Percentiles rank a stretch among this genome's conserved stretches.
Evolutionary conservation across 306 rosid genomes (phyloP).

Genomic region (Pueraria montana): DNA sequence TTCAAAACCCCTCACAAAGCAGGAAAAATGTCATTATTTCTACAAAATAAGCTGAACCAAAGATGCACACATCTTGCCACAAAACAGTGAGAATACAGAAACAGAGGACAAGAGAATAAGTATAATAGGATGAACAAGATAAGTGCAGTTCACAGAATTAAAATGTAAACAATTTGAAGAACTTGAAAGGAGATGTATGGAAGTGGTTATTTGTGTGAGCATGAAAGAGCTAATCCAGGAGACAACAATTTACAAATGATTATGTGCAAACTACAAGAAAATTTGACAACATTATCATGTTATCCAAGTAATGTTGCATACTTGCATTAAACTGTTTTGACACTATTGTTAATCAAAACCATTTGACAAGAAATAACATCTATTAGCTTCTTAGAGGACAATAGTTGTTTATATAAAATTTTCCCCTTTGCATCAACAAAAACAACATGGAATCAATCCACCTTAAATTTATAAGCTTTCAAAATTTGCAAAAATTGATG

Average conservation of each 20-base stretch:
- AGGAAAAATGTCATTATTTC: neutral
- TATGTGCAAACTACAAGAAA: conserved; percentile 13
- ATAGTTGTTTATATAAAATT: conserved; percentile 3
- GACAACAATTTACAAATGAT: conserved; percentile 19
- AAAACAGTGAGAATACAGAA: conserved; percentile 20
- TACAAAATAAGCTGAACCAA: neutral
- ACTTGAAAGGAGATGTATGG: neutral
- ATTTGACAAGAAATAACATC: conserved; percentile 30
- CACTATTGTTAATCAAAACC: conserved; percentile 24
- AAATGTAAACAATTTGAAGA: conserved; percentile 9
- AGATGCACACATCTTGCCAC: neutral
- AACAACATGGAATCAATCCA: conserved; percentile 29
- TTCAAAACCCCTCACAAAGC: neutral
- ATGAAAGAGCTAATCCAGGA: neutral
- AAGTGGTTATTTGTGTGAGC: neutral
- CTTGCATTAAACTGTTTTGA: neutral
- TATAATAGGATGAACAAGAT: conserved; percentile 3
- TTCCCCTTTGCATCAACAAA: conserved; percentile 13
- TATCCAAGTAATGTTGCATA: conserved; percentile 20
- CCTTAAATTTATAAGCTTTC: conserved; percentile 20
- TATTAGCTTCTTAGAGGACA: neutral
- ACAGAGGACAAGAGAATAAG: conserved; percentile 19
- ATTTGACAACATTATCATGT: neutral
- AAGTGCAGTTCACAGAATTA: conserved; percentile 24
- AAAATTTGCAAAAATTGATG: conserved; percentile 30